Conservation (phyloP, 257 asterid genomes). For the Thymus quinquecostatus region DNA sequence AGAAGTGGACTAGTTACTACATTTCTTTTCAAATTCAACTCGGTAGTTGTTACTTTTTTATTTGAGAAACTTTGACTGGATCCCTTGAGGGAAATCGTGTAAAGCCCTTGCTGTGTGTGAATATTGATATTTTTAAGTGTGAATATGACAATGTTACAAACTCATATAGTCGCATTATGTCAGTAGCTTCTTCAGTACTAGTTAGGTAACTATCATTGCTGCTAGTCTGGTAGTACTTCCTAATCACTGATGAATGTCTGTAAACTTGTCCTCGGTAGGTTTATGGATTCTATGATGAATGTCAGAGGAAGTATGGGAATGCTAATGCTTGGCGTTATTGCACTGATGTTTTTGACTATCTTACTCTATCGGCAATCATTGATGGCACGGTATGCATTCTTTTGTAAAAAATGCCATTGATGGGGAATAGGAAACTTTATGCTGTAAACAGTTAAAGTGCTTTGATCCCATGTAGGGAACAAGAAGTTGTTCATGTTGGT, state of each 20-base stretch:
- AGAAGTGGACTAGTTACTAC: neutral
- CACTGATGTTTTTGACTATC: slow-evolving; percentile 98
- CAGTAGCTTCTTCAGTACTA: neutral
- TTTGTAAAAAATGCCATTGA: slow-evolving; percentile 6
- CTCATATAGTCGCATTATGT: neutral
- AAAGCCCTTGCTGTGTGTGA: neutral
- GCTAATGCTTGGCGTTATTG: slow-evolving; percentile 99
- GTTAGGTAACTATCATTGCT: slow-evolving; percentile 20
- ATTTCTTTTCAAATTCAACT: neutral
- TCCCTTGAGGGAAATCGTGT: neutral
- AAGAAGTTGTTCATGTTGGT: slow-evolving; percentile 3
- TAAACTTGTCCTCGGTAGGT: slow-evolving; percentile 54
- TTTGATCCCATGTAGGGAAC: neutral
- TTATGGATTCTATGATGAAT: slow-evolving; percentile 98
- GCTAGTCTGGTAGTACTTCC: slow-evolving; percentile 20
- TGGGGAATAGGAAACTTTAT: neutral
- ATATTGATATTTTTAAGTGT: neutral
- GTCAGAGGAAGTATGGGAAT: slow-evolving; percentile 95
- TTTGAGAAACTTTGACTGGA: slow-evolving; percentile 1
- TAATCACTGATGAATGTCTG: slow-evolving; percentile 26
- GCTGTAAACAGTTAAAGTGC: slow-evolving; percentile 15
- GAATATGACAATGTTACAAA: no score
- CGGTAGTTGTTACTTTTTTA: neutral
- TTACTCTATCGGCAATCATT: slow-evolving; percentile 91
- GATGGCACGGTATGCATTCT: slow-evolving; percentile 81